Evolutionary conservation across 305 asterid species (phyloP), one percentile per base, ranked within the genome.

Genomic region (Fraxinus baroniana): DNA sequence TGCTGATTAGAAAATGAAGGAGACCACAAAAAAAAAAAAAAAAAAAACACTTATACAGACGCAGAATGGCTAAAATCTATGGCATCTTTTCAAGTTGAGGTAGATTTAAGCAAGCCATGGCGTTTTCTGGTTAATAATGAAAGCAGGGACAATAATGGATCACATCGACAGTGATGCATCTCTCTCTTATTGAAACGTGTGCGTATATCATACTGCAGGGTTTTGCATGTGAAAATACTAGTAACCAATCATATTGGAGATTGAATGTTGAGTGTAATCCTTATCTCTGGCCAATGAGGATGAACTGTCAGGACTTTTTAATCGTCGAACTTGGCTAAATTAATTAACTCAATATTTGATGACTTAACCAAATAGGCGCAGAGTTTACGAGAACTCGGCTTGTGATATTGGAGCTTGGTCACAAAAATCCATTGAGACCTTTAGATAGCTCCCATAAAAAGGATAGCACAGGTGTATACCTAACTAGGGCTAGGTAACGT

Each of bases 221-320:
- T 32, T 39, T 5, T 39, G 46, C 46, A 1, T 39, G 13, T 39
- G 55, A 46, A 46, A 46, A 12, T 13, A 3, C 55, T 8, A 41
- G 9, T 41, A 41, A 9, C 49, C 49, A 9, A 41, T 41, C 49
- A 41, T 12, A 46, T 13, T 10, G 17, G n/a, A 46, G 55, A 46
- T 46, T 46, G 55, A 46, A 46, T 13, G n/a, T 46, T 1, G 5
- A 46, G 18, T 15, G 57, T 46, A 46, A 46, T 86, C 97, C 57
- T 13, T 13, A 46, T 12, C n/a, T 46, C 1, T 46, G 18, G 57
- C 17, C 49, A 39, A 1, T 9, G 13, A 9, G 49, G 49, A 39
- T 39, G 49, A 39, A 39, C 49, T 9, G 13, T 39, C 49, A 8
- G 49, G 49, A 39, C 9, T 39, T 39, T 39, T 12, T 39, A 39